Evolutionary conservation across 768 basidiomycete genomes (phyloP).

Genomic region (Mycena vulgaris): DNA sequence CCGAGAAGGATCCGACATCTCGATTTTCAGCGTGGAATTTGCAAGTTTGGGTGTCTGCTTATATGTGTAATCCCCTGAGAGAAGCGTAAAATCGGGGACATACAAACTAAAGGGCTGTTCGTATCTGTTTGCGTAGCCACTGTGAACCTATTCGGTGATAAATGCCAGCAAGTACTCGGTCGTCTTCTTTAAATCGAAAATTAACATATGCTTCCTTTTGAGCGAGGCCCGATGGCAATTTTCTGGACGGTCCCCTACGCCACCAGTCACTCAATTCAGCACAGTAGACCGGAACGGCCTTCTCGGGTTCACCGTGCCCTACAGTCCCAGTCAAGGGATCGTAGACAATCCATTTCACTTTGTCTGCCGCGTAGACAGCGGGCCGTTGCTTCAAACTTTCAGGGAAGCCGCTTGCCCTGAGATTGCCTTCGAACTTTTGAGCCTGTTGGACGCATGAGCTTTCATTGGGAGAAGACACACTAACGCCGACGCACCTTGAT

Average conservation of each 20-base stretch:
- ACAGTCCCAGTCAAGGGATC: slow-evolving; percentile 55
- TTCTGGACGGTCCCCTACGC: slow-evolving; percentile 49
- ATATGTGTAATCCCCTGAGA: slow-evolving; percentile 49
- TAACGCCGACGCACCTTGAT: slow-evolving; percentile 61
- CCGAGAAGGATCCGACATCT: slow-evolving; percentile 71
- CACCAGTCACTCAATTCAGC: slow-evolving; percentile 66
- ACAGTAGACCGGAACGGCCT: slow-evolving; percentile 63
- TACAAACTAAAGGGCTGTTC: slow-evolving; percentile 61
- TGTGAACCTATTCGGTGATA: slow-evolving; percentile 59
- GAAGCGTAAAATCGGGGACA: slow-evolving; percentile 78
- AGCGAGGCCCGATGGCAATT: slow-evolving; percentile 25
- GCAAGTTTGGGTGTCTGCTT: slow-evolving; percentile 57
- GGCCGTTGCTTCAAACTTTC: too few relatives aligned
- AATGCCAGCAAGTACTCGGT: slow-evolving; percentile 53
- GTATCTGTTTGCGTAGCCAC: slow-evolving; percentile 54
- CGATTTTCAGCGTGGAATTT: slow-evolving; percentile 65
- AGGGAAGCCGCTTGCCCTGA: slow-evolving; percentile 53
- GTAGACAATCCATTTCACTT: slow-evolving; percentile 71
- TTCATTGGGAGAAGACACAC: neutral
- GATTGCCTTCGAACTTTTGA: slow-evolving; percentile 40
- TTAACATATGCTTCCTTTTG: slow-evolving; percentile 57
- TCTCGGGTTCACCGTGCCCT: slow-evolving; percentile 54
- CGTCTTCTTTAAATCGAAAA: slow-evolving; percentile 70
- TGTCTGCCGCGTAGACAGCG: too few relatives aligned
- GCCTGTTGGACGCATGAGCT: neutral